These are phyloP conservation scores for Backusella liffmaniae DNA, from an alignment of 192 early-diverging fungal genomes.

Conservation along the genomic window DNA sequence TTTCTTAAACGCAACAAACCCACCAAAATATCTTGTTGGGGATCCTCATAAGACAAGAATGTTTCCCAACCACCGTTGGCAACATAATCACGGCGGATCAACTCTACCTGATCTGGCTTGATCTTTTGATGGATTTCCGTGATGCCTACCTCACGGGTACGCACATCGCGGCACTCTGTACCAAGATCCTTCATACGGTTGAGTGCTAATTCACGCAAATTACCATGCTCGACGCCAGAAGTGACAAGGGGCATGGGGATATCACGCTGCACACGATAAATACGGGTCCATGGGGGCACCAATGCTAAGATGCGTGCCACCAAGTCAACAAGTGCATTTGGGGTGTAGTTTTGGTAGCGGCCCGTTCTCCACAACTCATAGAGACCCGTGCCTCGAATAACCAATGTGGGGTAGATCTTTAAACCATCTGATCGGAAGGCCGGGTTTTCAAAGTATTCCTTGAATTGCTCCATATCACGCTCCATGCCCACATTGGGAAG, in stretches of 20 bases:
- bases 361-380: slow-evolving; percentile 99
- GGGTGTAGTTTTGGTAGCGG: slow-evolving; percentile 96
- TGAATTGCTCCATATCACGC: slow-evolving; percentile 98
- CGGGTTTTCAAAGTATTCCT: slow-evolving; percentile 98
- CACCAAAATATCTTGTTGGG: slow-evolving; percentile 93
- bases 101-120: slow-evolving; percentile 90
- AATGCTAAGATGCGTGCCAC: slow-evolving; percentile 93
- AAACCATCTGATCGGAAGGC: slow-evolving; percentile 98
- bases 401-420: slow-evolving; percentile 98
- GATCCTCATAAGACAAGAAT: slow-evolving; percentile 98
- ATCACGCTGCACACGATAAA: slow-evolving; percentile 98
- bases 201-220: slow-evolving; percentile 92
- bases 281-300: slow-evolving; percentile 98
- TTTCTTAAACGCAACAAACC: slow-evolving; percentile 93
- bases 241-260: slow-evolving; percentile 99
- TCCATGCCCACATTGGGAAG: slow-evolving; percentile 99
- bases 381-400: slow-evolving; percentile 97
- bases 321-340: slow-evolving; percentile 93
- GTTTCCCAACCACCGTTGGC: slow-evolving; percentile 99
- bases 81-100: slow-evolving; percentile 95
- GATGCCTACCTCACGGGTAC: slow-evolving; percentile 98
- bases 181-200: slow-evolving; percentile 97
- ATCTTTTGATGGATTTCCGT: slow-evolving; percentile 97
- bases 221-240: slow-evolving; percentile 98
- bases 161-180: slow-evolving; percentile 93